These are phyloP conservation scores for Fusarium heterosporum DNA, from an alignment of 2,329 filamentous ascomycete genomes.

Conservation along the genomic window DNA sequence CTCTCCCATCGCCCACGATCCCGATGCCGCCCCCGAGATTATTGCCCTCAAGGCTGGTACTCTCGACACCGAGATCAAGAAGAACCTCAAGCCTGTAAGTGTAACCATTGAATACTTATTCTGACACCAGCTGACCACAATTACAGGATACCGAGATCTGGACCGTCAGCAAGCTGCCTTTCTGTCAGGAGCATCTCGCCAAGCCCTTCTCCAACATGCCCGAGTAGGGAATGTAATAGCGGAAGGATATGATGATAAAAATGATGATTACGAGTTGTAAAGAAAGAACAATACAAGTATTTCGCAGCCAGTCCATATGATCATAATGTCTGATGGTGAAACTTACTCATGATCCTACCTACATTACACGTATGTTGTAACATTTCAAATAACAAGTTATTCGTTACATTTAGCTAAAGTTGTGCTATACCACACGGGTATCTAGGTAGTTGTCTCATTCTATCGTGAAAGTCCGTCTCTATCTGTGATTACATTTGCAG, in stretches of 20 bases:
- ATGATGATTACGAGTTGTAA: slow-evolving; percentile 12
- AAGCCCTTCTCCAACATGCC: slow-evolving; percentile 75
- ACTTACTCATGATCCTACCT: neutral
- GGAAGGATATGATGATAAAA: slow-evolving; percentile 13
- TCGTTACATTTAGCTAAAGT: neutral
- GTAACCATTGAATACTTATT: neutral
- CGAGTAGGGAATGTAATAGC: slow-evolving; percentile 53
- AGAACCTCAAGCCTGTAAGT: slow-evolving; percentile 72
- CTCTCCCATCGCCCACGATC: slow-evolving; percentile 77
- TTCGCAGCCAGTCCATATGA: neutral
- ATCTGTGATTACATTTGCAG: no score
- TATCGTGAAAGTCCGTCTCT: slow-evolving; percentile 16
- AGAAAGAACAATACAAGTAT: slow-evolving; percentile 4
- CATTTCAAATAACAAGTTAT: neutral
- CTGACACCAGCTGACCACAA: slow-evolving; percentile 20
- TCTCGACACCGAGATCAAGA: slow-evolving; percentile 72
- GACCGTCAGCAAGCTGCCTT: slow-evolving; percentile 75
- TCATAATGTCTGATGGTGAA: neutral
- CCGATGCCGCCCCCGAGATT: slow-evolving; percentile 75
- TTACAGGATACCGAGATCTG: slow-evolving; percentile 75
- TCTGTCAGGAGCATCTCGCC: slow-evolving; percentile 73
- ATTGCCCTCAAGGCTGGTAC: slow-evolving; percentile 77
- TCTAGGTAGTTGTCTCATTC: slow-evolving; percentile 17
- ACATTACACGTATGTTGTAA: neutral
- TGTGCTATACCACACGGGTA: slow-evolving; percentile 14